Evolutionary conservation across 1,284 basidiomycete genomes (phyloP), one percentile per base, ranked within the genome.

Genomic region (Sutorius eximius): DNA sequence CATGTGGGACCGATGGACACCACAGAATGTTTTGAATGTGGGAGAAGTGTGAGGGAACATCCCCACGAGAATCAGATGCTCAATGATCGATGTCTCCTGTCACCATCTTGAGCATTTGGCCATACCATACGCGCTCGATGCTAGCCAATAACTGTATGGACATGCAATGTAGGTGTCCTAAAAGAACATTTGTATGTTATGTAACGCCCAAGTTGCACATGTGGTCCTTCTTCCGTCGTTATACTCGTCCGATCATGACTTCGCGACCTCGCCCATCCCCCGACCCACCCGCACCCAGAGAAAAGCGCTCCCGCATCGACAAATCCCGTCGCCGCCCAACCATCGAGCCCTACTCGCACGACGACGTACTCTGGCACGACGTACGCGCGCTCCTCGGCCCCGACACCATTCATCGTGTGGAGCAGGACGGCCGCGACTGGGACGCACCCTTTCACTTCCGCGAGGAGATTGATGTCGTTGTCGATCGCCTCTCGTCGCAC

Each of bases 291-390:
- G 8, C 22, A 16, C 57, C 59, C 16, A 50, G 49, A 38, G 45
- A 59, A 27, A 67, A 65, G 45, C 63, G 63, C 37, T 45, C 41
- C 20, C 58, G 58, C 2, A 22, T 38, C 61, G 53, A 46, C 36
- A 59, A 40, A 58, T 57, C 53, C 45, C 57, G 62, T 20, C 49
- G 49, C 2, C 44, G 18, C 16, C 2, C 2, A 16, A 2, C 3
- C 38, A 33, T 51, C 43, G 59, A 53, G 10, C 61, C 61, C 0
- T 49, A 30, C 47, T 65, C 63, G 18, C 65, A 61, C 55, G 89
- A 88, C 43, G 91, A 95, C 65, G 87, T 94, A 2, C 74, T 91
- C 34, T 85, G 81, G 71, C 81, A 78, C 45, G 92, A 96, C 60
- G 80, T 93, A 24, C 69, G 81, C 32, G 78, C 77, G 9, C 74